phyloP scores from a whole-genome alignment of 768 basidiomycete genomes.

The Plicaturopsis crispa region DNA sequence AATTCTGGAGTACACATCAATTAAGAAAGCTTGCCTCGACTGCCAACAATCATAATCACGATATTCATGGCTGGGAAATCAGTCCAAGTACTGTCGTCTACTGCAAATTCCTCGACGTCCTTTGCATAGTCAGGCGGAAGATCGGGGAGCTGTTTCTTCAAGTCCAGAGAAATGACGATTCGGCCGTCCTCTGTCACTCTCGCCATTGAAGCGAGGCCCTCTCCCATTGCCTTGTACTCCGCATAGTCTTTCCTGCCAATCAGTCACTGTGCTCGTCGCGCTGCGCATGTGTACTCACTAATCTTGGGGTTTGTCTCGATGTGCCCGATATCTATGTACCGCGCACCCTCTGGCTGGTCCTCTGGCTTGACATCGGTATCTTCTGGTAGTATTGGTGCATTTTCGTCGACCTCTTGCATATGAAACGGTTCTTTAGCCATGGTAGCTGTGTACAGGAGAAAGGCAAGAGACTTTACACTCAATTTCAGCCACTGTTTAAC shows the following conservation, averaged over 20 bases:
- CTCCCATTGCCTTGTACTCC: constrained; percentile 29
- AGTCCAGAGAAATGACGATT: constrained; percentile 37
- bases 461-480: too few species aligned
- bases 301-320: constrained; percentile 15
- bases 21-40: constrained; percentile 35
- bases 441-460: too few species aligned
- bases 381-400: constrained; percentile 8
- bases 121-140: constrained; percentile 37
- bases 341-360: constrained; percentile 5
- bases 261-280: too few species aligned
- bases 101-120: constrained; percentile 42
- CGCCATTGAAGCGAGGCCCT: constrained; percentile 35
- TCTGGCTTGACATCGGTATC: constrained; percentile 8
- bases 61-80: constrained; percentile 41
- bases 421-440: constrained; percentile 9
- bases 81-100: constrained; percentile 30
- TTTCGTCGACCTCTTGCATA: constrained; percentile 14
- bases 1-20: background rate
- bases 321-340: constrained; percentile 14
- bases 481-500: too few species aligned
- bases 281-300: constrained; percentile 9
- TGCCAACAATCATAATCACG: constrained; percentile 63
- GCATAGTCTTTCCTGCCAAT: constrained; percentile 20
- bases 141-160: constrained; percentile 43
- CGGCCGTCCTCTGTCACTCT: constrained; percentile 36